These are phyloP conservation scores for Arachnopeziza araneosa DNA, from an alignment of 2,329 filamentous ascomycete genomes.

Conservation along the genomic window DNA sequence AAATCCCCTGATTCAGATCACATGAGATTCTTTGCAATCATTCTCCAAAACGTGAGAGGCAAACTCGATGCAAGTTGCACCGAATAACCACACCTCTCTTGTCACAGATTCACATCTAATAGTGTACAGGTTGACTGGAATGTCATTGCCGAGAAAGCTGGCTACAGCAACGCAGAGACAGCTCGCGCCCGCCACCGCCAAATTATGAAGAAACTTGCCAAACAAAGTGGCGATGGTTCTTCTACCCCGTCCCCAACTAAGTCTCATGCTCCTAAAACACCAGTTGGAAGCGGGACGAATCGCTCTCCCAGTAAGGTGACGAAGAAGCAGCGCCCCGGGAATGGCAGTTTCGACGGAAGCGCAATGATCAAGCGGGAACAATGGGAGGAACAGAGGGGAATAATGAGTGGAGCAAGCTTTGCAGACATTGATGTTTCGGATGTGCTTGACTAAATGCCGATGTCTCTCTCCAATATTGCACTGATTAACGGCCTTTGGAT, in stretches of 20 bases:
- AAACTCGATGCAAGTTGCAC: constrained; percentile 1
- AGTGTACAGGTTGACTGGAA: constrained; percentile 36
- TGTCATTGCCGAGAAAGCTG: constrained; percentile 36
- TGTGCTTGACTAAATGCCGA: neutral
- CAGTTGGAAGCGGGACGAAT: neutral
- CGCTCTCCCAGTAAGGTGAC: neutral
- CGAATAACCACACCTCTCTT: neutral
- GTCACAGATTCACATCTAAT: neutral
- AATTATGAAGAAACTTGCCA: constrained; percentile 25
- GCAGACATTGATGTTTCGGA: neutral
- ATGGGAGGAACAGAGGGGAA: neutral
- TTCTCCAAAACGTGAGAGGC: constrained; percentile 7
- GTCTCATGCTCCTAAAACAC: neutral
- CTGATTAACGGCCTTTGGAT: too few species aligned
- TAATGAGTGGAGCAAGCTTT: neutral
- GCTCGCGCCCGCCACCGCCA: constrained; percentile 46
- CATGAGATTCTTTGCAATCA: constrained; percentile 7
- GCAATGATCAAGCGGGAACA: neutral
- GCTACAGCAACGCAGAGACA: constrained; percentile 42
- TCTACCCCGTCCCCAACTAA: neutral
- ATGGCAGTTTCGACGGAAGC: neutral
- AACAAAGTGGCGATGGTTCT: neutral
- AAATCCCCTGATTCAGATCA: neutral
- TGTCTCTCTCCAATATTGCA: neutral
- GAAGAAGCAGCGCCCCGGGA: constrained; percentile 38